phyloP scores from a whole-genome alignment of 768 basidiomycete species.

The Podaxis sp. region DNA sequence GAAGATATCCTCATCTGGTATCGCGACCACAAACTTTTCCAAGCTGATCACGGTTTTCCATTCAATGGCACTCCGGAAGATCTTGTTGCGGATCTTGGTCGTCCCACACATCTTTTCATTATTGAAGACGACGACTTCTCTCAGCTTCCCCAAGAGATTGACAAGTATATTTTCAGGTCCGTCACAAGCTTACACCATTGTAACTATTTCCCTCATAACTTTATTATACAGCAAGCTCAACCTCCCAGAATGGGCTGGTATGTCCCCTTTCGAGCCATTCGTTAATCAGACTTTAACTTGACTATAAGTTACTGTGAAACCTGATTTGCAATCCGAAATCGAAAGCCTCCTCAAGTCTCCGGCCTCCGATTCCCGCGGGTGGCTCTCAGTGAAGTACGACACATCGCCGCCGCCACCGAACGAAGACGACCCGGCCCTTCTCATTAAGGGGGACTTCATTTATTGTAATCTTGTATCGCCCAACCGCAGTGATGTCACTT shows the following conservation, averaged over 20 bases:
- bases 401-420: not conserved
- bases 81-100: not conserved
- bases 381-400: not conserved
- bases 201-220: not conserved
- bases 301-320: not conserved
- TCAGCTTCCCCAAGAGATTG: not conserved
- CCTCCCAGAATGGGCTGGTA: not conserved
- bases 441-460: not conserved
- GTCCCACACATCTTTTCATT: not conserved
- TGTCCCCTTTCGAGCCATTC: not conserved
- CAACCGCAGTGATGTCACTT: not conserved
- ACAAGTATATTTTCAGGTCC: not conserved
- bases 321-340: not conserved
- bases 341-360: not conserved
- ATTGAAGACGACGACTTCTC: not conserved
- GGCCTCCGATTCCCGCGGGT: not conserved
- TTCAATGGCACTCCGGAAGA: not conserved
- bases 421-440: not conserved
- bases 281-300: not conserved
- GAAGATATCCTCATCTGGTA: not conserved
- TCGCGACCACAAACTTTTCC: not conserved
- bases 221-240: not conserved
- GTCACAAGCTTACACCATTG: too few relatives aligned
- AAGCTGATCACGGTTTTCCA: not conserved
- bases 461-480: not conserved